Evolutionary conservation across 768 basidiomycete genomes (phyloP), one percentile per base, ranked within the genome.

Genomic region (Psilocybe cubensis): DNA sequence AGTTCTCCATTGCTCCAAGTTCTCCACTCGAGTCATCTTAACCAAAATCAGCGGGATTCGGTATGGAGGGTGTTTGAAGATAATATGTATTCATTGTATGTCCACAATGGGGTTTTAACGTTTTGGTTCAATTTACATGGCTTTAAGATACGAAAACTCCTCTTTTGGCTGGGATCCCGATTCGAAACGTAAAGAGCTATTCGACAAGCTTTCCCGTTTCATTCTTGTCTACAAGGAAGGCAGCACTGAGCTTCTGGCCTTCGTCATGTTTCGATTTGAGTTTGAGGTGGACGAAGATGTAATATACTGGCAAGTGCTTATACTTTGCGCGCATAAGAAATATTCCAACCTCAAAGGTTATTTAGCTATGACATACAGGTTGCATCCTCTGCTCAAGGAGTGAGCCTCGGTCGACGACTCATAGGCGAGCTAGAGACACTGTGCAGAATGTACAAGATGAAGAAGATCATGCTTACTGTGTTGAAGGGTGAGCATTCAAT

Each of bases 341-440:
- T 35, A 44, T 31, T 28, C 56, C 17, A 8, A 28, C 24, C 6
- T 3, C 14, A 14, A n/a, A 43, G 17, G 27, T 9, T 10, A 50
- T 48, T 9, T 56, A 94, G 92, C 67, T 94, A 94, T 66, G 92
- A 94, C 50, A 71, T 93, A 3, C 92, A 94, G 64, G 80, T 93
- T 2, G 70, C 75, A 0, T 47, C 70, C 33, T 43, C 62, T 1
- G 70, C 64, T 12, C 81, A 78, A 57, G 75, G 87, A 4, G 68
- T 67, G 24, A 90, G 92, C 2, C 69, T 91, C 0, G 92, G 92
- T 0, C 81, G 71, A 56, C 63, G 69, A 20, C 67, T 94, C 47
- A 76, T 87, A 67, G 70, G 75, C 2, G 69, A 72, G 20, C 70
- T 94, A 18, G 71, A 71, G 20, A 71, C 70, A 7, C 79, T 93